Evolutionary conservation across 352 stramenopile genomes (phyloP), one percentile per base, ranked within the genome.

Genomic region (Globisporangium polare): DNA sequence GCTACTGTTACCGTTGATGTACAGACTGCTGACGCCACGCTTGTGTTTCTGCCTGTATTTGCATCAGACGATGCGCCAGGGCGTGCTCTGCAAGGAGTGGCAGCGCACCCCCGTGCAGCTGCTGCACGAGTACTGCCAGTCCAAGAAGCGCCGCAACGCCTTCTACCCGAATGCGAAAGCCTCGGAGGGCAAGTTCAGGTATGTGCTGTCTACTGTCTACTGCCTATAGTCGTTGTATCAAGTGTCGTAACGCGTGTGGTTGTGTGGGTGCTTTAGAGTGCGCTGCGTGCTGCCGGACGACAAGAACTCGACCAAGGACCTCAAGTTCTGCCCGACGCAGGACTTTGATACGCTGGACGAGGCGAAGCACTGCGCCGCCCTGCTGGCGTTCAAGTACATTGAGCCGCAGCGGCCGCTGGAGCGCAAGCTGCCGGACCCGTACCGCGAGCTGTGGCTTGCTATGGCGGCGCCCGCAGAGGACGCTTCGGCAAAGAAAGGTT

Each of bases 341-440:
- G 71, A 89, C 74, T 82, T 92, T 47, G 72, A 84, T 5, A 74
- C 80, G 18, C 61, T 84, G 42, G 86, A 95, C 54, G 90, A 98
- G 52, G 96, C 97, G 26, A 97, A 97, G 63, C 90, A 98, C 74
- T 94, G 86, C 54, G 84, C 81, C 5, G 94, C 94, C 18, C 75
- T 99, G 41, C 73, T 99, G 35, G 97, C 95, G 46, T 74, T 99
- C 22, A 77, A 97, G 42, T 86, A 98, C 65, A 63, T 99, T n/a
- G 94, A 98, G 58, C 91, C 90, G 5, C 80, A 81, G 13, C 78
- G 97, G 0, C 97, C 97, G 1, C 83, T 98, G 50, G 96, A 99
- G 72, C 75, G 95, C 39, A 98, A 97, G 60, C 77, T 99, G 13
- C 97, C 97, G 6, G 96, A 99, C 61, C 97, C 96, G 13, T 99